These are phyloP conservation scores for Kurtzmaniella quercitrusa DNA, from an alignment of 1,139 yeast genomes.

Conservation along the genomic window DNA sequence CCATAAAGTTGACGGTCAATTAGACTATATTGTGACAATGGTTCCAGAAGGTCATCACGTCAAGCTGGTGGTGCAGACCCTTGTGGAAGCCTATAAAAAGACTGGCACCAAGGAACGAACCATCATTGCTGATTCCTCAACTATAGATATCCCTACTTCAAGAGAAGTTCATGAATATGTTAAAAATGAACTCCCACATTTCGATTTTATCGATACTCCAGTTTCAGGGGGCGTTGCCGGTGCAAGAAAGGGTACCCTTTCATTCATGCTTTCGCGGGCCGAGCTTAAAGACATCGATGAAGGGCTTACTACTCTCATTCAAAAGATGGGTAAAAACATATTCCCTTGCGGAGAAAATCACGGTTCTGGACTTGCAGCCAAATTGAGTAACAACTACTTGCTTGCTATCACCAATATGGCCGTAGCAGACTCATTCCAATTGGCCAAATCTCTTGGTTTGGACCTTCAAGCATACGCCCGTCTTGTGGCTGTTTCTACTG, in stretches of 20 bases:
- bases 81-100: constrained; percentile 27
- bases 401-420: constrained; percentile 58
- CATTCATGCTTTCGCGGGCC: constrained; percentile 53
- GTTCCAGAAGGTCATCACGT: constrained; percentile 61
- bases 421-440: constrained; percentile 56
- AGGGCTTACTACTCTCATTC: constrained; percentile 26
- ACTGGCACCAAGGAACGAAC: constrained; percentile 14
- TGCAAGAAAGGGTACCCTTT: constrained; percentile 51
- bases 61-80: constrained; percentile 36
- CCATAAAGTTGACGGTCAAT: constrained; percentile 33
- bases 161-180: constrained; percentile 36
- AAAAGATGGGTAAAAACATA: constrained; percentile 49
- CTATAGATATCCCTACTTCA: constrained; percentile 53
- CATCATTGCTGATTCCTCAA: constrained; percentile 50
- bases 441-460: constrained; percentile 53
- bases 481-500: constrained; percentile 55
- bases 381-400: constrained; percentile 55
- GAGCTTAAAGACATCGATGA: constrained; percentile 25
- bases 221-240: constrained; percentile 63
- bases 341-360: constrained; percentile 52
- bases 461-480: constrained; percentile 48
- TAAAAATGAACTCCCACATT: constrained; percentile 26
- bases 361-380: constrained; percentile 59
- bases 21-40: constrained; percentile 50
- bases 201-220: constrained; percentile 54